These are phyloP conservation scores for Plectosphaerella plurivora DNA, from an alignment of 2,329 filamentous ascomycete species.

Conservation along the genomic window DNA sequence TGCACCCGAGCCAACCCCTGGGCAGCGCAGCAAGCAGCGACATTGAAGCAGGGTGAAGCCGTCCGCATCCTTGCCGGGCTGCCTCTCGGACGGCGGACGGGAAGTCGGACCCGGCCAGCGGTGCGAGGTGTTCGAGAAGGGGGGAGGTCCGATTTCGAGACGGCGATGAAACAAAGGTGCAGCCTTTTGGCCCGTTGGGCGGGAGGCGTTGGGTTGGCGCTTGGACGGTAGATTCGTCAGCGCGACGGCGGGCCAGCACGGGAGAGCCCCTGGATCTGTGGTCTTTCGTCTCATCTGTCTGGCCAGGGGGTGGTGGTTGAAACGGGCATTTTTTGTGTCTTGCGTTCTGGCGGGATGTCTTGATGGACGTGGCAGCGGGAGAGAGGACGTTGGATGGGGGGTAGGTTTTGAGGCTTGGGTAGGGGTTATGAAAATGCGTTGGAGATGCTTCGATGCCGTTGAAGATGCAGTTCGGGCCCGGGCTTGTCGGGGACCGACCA, in stretches of 20 bases:
- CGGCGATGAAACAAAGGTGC: neutral
- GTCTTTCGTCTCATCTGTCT: neutral
- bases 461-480: no score
- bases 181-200: neutral
- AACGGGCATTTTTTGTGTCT: neutral
- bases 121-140: neutral
- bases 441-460: no score
- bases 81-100: neutral
- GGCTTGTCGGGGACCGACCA: no score
- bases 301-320: slow-evolving; percentile 2
- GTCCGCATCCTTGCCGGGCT: neutral
- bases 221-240: neutral
- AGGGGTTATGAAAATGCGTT: neutral
- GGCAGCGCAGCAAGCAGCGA: neutral
- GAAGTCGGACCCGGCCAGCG: neutral
- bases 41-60: neutral
- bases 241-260: neutral
- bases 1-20: neutral
- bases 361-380: neutral
- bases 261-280: neutral
- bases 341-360: neutral
- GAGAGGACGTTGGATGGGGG: neutral
- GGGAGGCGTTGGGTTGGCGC: neutral
- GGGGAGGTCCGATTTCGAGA: neutral
- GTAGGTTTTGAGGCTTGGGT: neutral